Conservation (phyloP, 768 basidiomycete species). For the Brasilioporus rufonigricans region DNA sequence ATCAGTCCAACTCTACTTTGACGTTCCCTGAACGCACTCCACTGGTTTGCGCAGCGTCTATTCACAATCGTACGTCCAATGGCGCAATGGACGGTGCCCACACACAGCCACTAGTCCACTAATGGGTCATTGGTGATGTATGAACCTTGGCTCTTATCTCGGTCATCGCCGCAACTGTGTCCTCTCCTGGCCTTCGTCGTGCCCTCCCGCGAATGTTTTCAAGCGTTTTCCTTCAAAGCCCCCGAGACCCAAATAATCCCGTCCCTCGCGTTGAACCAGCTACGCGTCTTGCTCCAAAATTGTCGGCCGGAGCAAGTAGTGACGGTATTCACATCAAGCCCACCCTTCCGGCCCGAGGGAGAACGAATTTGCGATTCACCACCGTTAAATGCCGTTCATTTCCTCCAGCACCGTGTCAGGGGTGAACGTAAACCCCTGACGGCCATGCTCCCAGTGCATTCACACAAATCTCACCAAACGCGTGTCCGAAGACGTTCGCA, state of each 20-base stretch:
- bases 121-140: background rate
- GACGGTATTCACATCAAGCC: constrained; percentile 1
- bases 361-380: constrained; percentile 16
- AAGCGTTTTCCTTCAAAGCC: background rate
- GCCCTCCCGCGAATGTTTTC: constrained; percentile 23
- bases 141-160: constrained; percentile 18
- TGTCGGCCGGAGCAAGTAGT: no score
- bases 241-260: background rate
- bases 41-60: constrained; percentile 6
- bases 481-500: constrained; percentile 15
- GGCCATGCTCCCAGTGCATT: constrained; percentile 19
- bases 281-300: background rate
- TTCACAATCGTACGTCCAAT: constrained; percentile 3
- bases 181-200: background rate
- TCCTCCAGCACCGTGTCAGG: constrained; percentile 14
- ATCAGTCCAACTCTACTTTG: background rate
- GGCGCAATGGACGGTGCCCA: constrained; percentile 3
- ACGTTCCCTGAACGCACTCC: background rate
- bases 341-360: constrained; percentile 9
- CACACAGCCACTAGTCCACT: constrained; percentile 13
- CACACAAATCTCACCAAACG: constrained; percentile 20
- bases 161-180: constrained; percentile 14
- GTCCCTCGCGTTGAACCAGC: background rate
- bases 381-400: constrained; percentile 28
- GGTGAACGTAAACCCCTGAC: constrained; percentile 18